These are phyloP conservation scores for Aureobasidium mangrovei DNA, from an alignment of 2,329 filamentous ascomycete genomes.

Conservation along the genomic window DNA sequence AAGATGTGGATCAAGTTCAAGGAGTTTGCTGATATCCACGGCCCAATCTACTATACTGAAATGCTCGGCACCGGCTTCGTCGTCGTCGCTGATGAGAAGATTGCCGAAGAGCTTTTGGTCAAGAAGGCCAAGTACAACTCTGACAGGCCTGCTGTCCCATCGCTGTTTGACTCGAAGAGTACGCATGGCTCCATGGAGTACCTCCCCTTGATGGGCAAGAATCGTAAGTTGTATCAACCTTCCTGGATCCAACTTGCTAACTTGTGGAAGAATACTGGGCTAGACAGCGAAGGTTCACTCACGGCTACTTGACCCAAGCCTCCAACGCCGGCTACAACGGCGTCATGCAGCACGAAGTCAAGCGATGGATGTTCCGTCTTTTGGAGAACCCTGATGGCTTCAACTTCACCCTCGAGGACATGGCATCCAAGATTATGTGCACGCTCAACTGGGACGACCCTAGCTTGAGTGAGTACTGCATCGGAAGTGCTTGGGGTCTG, in stretches of 20 bases:
- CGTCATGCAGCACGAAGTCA: slow-evolving; percentile 45
- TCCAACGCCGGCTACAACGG: slow-evolving; percentile 38
- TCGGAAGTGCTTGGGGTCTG: slow-evolving; percentile 46
- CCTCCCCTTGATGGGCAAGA: slow-evolving; percentile 48
- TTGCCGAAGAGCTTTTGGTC: slow-evolving; percentile 45
- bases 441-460: slow-evolving; percentile 47
- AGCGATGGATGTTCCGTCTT: slow-evolving; percentile 44
- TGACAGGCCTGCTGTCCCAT: slow-evolving; percentile 42
- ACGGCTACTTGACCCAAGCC: slow-evolving; percentile 42
- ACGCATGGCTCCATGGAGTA: slow-evolving; percentile 48
- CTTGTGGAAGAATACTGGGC: slow-evolving; percentile 42
- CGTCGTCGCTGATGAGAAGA: slow-evolving; percentile 43
- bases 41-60: slow-evolving; percentile 28
- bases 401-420: slow-evolving; percentile 44
- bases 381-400: slow-evolving; percentile 45
- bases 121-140: slow-evolving; percentile 46
- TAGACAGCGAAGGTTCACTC: slow-evolving; percentile 45
- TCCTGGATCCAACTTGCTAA: slow-evolving; percentile 1
- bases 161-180: slow-evolving; percentile 47
- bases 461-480: slow-evolving; percentile 40
- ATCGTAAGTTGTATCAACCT: slow-evolving; percentile 34
- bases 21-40: slow-evolving; percentile 29
- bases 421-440: slow-evolving; percentile 51
- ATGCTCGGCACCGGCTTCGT: slow-evolving; percentile 37
- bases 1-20: slow-evolving; percentile 48